These are phyloP conservation scores for Botrytis galanthina DNA, from an alignment of 2,329 filamentous ascomycete genomes.

Conservation along the genomic window DNA sequence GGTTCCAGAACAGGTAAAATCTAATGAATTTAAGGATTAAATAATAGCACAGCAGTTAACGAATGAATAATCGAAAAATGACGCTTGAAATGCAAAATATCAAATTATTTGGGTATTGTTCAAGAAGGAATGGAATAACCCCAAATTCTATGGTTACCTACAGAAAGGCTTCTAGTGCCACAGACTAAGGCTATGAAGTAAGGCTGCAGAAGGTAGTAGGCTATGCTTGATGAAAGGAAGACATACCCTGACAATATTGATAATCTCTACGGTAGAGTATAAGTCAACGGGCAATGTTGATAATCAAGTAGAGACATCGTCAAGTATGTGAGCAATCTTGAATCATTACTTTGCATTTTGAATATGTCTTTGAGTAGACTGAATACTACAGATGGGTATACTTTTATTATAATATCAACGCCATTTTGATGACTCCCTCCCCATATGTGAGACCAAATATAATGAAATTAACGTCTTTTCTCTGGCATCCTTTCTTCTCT, in stretches of 20 bases:
- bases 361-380: background rate
- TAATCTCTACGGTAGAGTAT: background rate
- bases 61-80: background rate
- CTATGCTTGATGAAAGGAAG: background rate
- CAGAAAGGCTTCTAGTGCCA: background rate
- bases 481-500: constrained; percentile 13
- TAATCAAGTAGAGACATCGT: background rate
- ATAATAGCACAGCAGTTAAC: background rate
- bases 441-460: background rate
- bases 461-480: constrained; percentile 2
- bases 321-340: background rate
- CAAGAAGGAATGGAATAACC: background rate
- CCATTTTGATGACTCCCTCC: background rate
- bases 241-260: background rate
- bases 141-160: background rate
- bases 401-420: background rate
- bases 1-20: background rate
- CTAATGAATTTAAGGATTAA: background rate
- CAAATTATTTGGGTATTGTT: background rate
- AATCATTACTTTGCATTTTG: background rate
- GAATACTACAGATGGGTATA: constrained; percentile 5
- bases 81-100: background rate
- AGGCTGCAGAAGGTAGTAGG: background rate
- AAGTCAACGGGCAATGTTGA: background rate
- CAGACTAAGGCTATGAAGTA: background rate